Conservation (phyloP, 2,329 filamentous ascomycete species). For the Stachybotrys chartarum region DNA sequence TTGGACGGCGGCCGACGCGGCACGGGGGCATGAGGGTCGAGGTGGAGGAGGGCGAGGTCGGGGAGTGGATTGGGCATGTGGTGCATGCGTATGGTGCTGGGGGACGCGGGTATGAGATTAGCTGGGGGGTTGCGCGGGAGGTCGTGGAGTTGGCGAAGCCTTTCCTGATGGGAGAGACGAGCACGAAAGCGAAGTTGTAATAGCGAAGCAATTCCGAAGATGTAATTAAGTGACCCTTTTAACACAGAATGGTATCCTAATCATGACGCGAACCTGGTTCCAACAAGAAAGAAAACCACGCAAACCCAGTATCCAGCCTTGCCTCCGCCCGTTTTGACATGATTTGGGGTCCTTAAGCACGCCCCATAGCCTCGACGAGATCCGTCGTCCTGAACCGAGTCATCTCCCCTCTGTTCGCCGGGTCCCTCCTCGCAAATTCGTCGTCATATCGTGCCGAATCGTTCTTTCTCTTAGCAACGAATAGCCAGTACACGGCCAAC, state of each 20-base stretch:
- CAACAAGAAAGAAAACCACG: too few relatives aligned
- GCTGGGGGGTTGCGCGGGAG: conserved; percentile 50
- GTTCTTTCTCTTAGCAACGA: not conserved
- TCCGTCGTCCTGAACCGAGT: not conserved
- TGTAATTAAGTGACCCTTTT: not conserved
- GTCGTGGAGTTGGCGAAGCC: conserved; percentile 19
- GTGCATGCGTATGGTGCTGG: conserved; percentile 55
- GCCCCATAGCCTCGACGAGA: not conserved
- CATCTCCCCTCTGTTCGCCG: not conserved
- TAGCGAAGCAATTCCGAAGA: not conserved
- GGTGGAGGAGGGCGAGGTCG: conserved; percentile 8
- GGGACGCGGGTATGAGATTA: conserved; percentile 54
- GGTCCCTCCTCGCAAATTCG: not conserved
- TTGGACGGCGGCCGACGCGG: conserved; percentile 37
- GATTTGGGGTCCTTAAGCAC: not conserved
- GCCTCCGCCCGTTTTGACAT: too few relatives aligned
- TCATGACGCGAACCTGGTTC: too few relatives aligned
- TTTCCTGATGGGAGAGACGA: not conserved
- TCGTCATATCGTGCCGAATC: not conserved
- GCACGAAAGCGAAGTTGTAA: not conserved
- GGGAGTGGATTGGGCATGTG: conserved; percentile 13
- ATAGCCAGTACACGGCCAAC: not conserved
- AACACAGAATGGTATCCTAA: too few relatives aligned
- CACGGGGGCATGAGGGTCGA: conserved; percentile 38
- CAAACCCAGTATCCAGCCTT: too few relatives aligned